These are phyloP conservation scores for Spergularia azorica DNA, from an alignment of 179 eudicot genomes.

Conservation along the genomic window DNA sequence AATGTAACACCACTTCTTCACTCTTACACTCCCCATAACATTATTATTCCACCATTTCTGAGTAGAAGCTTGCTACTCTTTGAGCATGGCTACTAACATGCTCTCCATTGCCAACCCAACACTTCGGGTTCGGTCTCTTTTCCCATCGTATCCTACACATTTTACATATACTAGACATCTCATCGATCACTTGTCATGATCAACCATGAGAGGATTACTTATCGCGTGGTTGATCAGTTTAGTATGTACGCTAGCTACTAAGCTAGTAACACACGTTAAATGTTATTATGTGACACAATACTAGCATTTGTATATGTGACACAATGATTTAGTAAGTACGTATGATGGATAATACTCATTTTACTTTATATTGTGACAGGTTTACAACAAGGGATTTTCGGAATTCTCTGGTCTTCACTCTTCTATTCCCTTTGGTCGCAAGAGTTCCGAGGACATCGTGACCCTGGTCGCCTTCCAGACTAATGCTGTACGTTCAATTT, in stretches of 20 bases:
- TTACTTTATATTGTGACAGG: constrained; percentile 40
- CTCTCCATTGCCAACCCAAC: constrained; percentile 78
- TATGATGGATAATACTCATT: background rate
- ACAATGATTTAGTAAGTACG: background rate
- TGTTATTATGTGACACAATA: background rate
- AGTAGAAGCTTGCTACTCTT: constrained; percentile 17
- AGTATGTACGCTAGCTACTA: too few species aligned
- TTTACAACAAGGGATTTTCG: constrained; percentile 66
- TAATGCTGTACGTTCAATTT: constrained; percentile 52
- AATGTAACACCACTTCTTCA: constrained; percentile 14
- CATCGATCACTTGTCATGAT: too few species aligned
- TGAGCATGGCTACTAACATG: constrained; percentile 85
- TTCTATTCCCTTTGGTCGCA: constrained; percentile 61
- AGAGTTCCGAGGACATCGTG: constrained; percentile 46
- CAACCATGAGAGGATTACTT: too few species aligned
- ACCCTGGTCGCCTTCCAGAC: constrained; percentile 74
- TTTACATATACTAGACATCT: background rate
- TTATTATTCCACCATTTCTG: background rate
- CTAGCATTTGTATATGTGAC: background rate
- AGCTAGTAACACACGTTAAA: too few species aligned
- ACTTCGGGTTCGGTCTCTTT: constrained; percentile 47
- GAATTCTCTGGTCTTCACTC: constrained; percentile 75
- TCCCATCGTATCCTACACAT: background rate
- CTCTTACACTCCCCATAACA: constrained; percentile 2
- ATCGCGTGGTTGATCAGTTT: background rate